A percentile compares a stretch with the other conserved stretches of the same genome.
phyloP scores from a whole-genome alignment of 768 basidiomycete species.

The Steccherinum ochraceum region DNA sequence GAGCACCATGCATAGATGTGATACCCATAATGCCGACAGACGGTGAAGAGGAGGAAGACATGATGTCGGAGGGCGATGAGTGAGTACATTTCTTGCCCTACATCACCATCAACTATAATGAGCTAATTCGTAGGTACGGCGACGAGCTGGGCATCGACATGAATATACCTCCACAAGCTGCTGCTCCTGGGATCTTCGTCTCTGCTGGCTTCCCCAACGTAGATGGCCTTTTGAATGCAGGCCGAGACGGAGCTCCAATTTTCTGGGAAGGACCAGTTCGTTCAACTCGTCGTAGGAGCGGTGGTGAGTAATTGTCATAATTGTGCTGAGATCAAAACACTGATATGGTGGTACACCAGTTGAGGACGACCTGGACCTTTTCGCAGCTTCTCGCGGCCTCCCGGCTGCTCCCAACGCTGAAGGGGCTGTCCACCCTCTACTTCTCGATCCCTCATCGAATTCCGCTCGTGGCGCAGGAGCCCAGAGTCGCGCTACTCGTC shows the following conservation, averaged over 20 bases:
- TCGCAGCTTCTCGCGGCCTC: constrained; percentile 53
- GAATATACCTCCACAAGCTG: constrained; percentile 21
- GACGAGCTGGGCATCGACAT: constrained; percentile 26
- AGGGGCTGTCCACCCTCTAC: constrained; percentile 74
- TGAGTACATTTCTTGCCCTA: constrained; percentile 10
- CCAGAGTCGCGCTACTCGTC: constrained; percentile 44
- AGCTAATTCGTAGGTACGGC: constrained; percentile 19
- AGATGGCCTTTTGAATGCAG: constrained; percentile 15
- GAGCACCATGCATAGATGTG: constrained; percentile 13
- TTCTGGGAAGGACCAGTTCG: constrained; percentile 27
- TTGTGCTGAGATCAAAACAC: too few relatives aligned
- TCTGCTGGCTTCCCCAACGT: constrained; percentile 11
- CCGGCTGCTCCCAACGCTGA: constrained; percentile 48
- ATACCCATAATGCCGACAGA: constrained; percentile 23
- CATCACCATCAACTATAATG: not conserved
- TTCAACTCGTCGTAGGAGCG: constrained; percentile 49
- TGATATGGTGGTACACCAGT: constrained; percentile 26
- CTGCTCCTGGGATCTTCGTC: constrained; percentile 2
- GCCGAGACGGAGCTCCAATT: constrained; percentile 26
- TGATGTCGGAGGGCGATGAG: constrained; percentile 26
- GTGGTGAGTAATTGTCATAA: too few relatives aligned
- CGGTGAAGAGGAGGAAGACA: constrained; percentile 24
- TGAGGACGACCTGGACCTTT: constrained; percentile 54
- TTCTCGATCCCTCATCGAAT: constrained; percentile 54
- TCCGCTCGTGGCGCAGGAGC: constrained; percentile 38